Conservation (phyloP, 108 stramenopile genomes). For the Mayamaea pseudoterrestris region DNA sequence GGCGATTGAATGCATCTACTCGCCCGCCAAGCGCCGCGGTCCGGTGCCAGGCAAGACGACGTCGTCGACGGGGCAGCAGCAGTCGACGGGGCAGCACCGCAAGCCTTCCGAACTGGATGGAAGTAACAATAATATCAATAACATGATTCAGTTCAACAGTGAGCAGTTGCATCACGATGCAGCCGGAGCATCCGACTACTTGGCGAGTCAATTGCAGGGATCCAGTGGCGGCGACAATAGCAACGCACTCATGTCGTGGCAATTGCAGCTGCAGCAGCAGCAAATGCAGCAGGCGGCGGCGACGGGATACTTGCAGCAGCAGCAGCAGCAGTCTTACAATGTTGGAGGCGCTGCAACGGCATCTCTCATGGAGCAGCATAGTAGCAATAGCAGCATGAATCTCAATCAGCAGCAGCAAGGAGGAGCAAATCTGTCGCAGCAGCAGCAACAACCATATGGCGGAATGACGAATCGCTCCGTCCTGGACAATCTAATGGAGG, state of each 20-base stretch:
- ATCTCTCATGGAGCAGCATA: too few relatives aligned
- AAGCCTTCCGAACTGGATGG: background rate
- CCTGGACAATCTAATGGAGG: conserved; percentile 7
- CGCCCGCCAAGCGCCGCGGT: conserved; percentile 69
- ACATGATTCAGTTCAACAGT: background rate
- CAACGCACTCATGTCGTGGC: conserved; percentile 2
- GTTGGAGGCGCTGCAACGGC: too few relatives aligned
- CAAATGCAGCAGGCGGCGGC: background rate
- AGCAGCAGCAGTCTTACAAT: conserved; percentile 11
- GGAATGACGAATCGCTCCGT: conserved; percentile 7
- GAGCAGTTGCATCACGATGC: conserved; percentile 2
- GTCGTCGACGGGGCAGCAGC: conserved; percentile 7
- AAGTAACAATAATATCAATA: background rate
- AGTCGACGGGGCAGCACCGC: background rate
- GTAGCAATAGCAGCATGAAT: too few relatives aligned
- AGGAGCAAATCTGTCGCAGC: too few relatives aligned
- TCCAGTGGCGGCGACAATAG: conserved; percentile 1
- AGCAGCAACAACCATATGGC: too few relatives aligned
- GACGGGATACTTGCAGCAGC: conserved; percentile 3
- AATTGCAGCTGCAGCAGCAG: conserved; percentile 16
- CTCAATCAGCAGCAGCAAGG: too few relatives aligned
- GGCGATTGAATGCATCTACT: conserved; percentile 54
- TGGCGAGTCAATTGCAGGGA: background rate
- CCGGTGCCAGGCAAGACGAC: conserved; percentile 52
- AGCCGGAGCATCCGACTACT: conserved; percentile 3